Evolutionary conservation across 495 filamentous ascomycete species (phyloP), one percentile per base, ranked within the genome.

Genomic region (Cairneyella variabilis): DNA sequence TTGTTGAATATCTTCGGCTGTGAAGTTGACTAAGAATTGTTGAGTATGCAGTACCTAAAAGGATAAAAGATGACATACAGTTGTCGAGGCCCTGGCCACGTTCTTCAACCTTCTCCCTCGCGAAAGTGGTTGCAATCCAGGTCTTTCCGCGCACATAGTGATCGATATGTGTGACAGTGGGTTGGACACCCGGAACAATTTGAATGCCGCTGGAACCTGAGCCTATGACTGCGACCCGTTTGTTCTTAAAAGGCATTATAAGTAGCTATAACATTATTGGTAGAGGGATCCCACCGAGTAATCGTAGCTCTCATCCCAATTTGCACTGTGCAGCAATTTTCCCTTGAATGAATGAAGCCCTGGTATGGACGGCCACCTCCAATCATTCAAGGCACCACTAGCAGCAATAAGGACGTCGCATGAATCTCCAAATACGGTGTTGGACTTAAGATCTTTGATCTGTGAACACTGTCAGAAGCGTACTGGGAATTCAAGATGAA

Each of bases 161-260:
- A 55, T 79, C 75, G 34, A 83, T 65, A 49, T 76, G 76, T 20
- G 57, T 62, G 16, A 75, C 76, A 11, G 72, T 57, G 16, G 70
- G 71, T 45, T 79, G 75, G 17, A 83, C 66, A 2, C 71, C 74
- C 0, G 79, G 74, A 7, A 82, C 65, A 2, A 83, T 65, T 49
- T 83, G 79, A 14, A 81, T 62, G 0, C 79, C 79, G 2, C 74
- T 78, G 1, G 79, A 76, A 8, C 79, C 79, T 47, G 80, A 80
- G 7, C 80, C 80, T 30, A 83, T 83, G 1, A 82, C 67, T 0
- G 79, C 80, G 9, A 83, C 63, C 28, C 66, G 66, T 52, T 82
- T 82, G n/a, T 71, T 68, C 56, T 72, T 51, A 17, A n/a, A 14
- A 40, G 5, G n/a, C n/a, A n/a, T n/a, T 9, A 40, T 40, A 16